These are phyloP conservation scores for Xylaria castorea DNA, from an alignment of 495 filamentous ascomycete genomes.

Conservation along the genomic window DNA sequence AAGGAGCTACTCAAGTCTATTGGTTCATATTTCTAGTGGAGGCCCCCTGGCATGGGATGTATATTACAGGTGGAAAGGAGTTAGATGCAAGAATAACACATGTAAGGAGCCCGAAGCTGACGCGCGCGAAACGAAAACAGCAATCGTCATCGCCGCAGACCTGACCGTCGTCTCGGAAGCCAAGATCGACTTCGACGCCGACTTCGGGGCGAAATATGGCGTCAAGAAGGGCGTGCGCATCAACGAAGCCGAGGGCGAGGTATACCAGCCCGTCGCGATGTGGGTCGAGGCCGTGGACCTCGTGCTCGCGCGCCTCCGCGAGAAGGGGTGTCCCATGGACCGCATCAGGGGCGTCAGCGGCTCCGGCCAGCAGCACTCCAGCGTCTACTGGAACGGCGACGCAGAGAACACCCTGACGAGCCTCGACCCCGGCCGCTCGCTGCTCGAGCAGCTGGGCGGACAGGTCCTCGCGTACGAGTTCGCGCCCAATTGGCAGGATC, in stretches of 20 bases:
- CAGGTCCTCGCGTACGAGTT: constrained; percentile 83
- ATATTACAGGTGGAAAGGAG: background rate
- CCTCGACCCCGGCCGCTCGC: constrained; percentile 63
- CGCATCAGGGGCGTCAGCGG: constrained; percentile 84
- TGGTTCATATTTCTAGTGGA: background rate
- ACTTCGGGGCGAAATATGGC: constrained; percentile 78
- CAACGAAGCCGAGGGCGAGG: constrained; percentile 81
- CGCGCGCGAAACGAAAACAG: constrained; percentile 44
- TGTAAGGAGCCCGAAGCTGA: constrained; percentile 1
- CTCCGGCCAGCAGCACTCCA: constrained; percentile 96
- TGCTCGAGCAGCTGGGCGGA: constrained; percentile 70
- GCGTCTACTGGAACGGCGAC: constrained; percentile 82
- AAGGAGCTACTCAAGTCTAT: background rate
- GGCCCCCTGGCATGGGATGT: background rate
- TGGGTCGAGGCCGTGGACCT: constrained; percentile 93
- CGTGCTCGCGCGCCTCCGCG: constrained; percentile 74
- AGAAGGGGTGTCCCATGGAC: constrained; percentile 75
- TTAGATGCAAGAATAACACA: background rate
- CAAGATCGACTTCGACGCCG: constrained; percentile 75
- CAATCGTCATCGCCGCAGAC: constrained; percentile 79
- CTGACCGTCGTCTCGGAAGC: constrained; percentile 78
- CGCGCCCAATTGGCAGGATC: constrained; percentile 97
- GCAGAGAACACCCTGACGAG: constrained; percentile 69
- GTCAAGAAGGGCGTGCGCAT: constrained; percentile 87
- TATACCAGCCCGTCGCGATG: constrained; percentile 90